Percentiles rank a stretch among this genome's conserved stretches.
These are phyloP conservation scores for Suillus subaureus DNA, from an alignment of 768 basidiomycete species.

Conservation along the genomic window DNA sequence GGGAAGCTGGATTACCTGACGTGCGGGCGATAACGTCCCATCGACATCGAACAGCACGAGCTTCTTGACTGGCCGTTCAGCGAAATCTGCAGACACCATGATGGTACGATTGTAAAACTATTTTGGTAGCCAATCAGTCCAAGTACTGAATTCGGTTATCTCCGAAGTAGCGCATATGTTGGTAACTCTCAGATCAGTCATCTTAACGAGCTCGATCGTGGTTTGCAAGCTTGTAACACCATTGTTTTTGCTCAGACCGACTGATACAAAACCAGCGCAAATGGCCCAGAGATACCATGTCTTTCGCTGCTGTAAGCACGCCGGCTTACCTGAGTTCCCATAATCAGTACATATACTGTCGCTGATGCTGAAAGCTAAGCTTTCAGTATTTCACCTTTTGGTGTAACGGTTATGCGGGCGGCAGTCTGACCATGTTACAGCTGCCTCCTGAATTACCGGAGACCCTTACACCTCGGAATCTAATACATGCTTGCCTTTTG, in stretches of 20 bases:
- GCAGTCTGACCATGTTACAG: no score
- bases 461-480: conserved; percentile 67
- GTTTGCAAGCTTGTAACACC: no score
- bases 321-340: no score
- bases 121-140: background rate
- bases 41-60: conserved; percentile 86
- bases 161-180: background rate
- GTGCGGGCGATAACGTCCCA: conserved; percentile 68
- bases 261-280: background rate
- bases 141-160: conserved; percentile 3
- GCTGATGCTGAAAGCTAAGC: no score
- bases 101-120: conserved; percentile 2
- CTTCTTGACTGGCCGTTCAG: conserved; percentile 63
- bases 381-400: no score
- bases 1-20: conserved; percentile 48
- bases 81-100: conserved; percentile 63
- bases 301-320: no score
- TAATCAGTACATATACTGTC: no score
- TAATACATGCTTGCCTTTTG: conserved; percentile 29
- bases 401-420: no score
- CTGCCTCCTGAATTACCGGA: conserved; percentile 68
- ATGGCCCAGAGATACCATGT: conserved; percentile 57
- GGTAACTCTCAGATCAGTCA: conserved; percentile 15
- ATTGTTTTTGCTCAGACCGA: no score
- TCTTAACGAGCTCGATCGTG: no score